These are phyloP conservation scores for Selenicereus undatus DNA, from an alignment of 148 eudicot species.

Conservation along the genomic window DNA sequence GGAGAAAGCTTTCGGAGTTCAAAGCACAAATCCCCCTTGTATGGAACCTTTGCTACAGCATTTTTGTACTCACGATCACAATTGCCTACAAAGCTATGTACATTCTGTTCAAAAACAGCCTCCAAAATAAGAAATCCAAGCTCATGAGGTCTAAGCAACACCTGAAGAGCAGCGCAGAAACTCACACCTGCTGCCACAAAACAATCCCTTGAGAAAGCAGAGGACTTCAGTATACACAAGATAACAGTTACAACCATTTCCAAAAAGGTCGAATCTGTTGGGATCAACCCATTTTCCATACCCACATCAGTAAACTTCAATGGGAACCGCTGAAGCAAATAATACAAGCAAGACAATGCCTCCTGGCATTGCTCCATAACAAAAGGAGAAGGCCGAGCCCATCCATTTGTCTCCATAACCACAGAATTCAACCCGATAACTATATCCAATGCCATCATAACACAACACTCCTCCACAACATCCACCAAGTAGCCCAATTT, in stretches of 20 bases:
- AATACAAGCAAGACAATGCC: slow-evolving; percentile 83
- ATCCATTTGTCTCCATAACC: slow-evolving; percentile 47
- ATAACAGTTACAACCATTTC: slow-evolving; percentile 46
- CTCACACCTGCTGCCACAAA: slow-evolving; percentile 94
- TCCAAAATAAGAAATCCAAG: slow-evolving; percentile 60
- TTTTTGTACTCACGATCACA: slow-evolving; percentile 24
- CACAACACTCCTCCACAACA: slow-evolving; percentile 67
- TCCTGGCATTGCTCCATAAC: slow-evolving; percentile 98
- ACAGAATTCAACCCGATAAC: slow-evolving; percentile 57
- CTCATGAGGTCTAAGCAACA: slow-evolving; percentile 62
- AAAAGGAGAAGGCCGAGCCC: slow-evolving; percentile 69
- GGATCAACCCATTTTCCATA: slow-evolving; percentile 1
- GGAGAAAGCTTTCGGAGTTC: slow-evolving; percentile 49
- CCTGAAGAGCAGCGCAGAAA: slow-evolving; percentile 85
- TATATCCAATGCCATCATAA: slow-evolving; percentile 60
- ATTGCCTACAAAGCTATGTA: slow-evolving; percentile 29
- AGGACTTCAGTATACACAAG: slow-evolving; percentile 55
- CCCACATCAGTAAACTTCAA: slow-evolving; percentile 35
- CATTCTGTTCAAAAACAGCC: slow-evolving; percentile 46
- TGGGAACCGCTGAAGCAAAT: slow-evolving; percentile 84
- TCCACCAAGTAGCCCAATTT: slow-evolving; percentile 77
- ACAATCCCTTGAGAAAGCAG: slow-evolving; percentile 83
- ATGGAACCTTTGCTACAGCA: slow-evolving; percentile 47
- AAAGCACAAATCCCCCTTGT: slow-evolving; percentile 49
- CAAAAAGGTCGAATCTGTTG: slow-evolving; percentile 24